Percentiles rank a stretch among this genome's conserved stretches.
Evolutionary conservation across 2,329 filamentous ascomycete species (phyloP).

Genomic region (Macroventuria anomochaeta): DNA sequence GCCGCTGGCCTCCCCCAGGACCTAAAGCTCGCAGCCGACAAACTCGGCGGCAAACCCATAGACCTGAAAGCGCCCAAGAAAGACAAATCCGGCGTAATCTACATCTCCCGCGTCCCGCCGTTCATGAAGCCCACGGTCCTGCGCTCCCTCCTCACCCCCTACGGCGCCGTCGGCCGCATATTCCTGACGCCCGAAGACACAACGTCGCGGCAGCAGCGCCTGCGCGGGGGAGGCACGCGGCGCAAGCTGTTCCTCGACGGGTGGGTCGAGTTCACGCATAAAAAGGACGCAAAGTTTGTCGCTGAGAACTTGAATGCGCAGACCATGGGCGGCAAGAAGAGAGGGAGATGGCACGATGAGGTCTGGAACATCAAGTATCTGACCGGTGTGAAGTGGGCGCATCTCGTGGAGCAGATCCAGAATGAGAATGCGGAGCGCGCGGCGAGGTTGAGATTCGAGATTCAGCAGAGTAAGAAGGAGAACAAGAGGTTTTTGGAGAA

Average conservation of each 20-base stretch:
- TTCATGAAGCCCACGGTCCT: conserved; percentile 87
- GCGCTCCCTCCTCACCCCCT: conserved; percentile 74
- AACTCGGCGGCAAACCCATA: conserved; percentile 27
- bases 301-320: conserved; percentile 78
- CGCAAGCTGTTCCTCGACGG: conserved; percentile 82
- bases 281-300: conserved; percentile 77
- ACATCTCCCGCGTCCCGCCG: conserved; percentile 82
- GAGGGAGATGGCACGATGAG: conserved; percentile 82
- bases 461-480: conserved; percentile 75
- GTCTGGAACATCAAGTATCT: conserved; percentile 85
- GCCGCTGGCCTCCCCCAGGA: conserved; percentile 38
- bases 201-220: conserved; percentile 67
- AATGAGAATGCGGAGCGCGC: conserved; percentile 81
- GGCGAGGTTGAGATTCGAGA: conserved; percentile 78
- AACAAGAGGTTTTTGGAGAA: conserved; percentile 83
- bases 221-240: conserved; percentile 79
- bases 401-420: conserved; percentile 76
- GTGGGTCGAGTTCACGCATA: conserved; percentile 82
- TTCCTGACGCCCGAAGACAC: conserved; percentile 81
- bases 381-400: conserved; percentile 81
- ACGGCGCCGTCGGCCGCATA: conserved; percentile 77
- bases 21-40: conserved; percentile 46
- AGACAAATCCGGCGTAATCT: conserved; percentile 80
- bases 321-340: conserved; percentile 83
- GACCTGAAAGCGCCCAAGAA: conserved; percentile 60